Evolutionary conservation across 805 yeast genomes (phyloP), one percentile per base, ranked within the genome.

Genomic region (Schwanniomyces polymorphus): DNA sequence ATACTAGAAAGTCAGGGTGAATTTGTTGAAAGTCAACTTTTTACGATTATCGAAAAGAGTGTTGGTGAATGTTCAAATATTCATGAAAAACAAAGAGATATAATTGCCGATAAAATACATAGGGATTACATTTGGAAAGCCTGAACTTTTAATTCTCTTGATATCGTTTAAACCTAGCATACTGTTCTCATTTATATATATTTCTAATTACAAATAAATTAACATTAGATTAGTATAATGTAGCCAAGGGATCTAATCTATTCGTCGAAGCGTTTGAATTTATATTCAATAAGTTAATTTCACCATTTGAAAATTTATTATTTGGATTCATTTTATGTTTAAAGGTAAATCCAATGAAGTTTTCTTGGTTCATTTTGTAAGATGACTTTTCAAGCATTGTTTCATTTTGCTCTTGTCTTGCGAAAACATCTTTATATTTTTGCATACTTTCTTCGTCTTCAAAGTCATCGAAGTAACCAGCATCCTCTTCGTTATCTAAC

Each of bases 391-490:
- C 91, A 28, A 94, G 86, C 61, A 91, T 68, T 52, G 78, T 83
- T 64, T 91, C 97, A 58, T 88, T 85, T 52, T 87, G 88, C 26
- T 81, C 88, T 59, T 90, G 90, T 70, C 96, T 87, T 53, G 92
- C 95, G 75, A 94, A 85, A 11, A 94, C 99, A 60, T 94, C 99
- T 59, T 94, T 92, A 72, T 94, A 94, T 66, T 94, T 91, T 51
- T 92, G 94, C 98, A 94, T 91, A 65, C 92, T 96, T 41, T 88
- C 91, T 64, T 92, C 98, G 66, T 91, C 94, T 49, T 89, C 89
- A 65, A 94, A 94, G 67, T 94, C 99, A 69, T 94, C 99, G 64
- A 94, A 94, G 70, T 94, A 94, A 1, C 99, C 99, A 0, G 98
- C 98, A 70, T 94, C 99, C 52, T 91, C 94, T 60, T 94, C 99